Percentiles rank a stretch among this genome's conserved stretches.
Evolutionary conservation across 768 basidiomycete species (phyloP).

Genomic region (Wakefieldia striispora): DNA sequence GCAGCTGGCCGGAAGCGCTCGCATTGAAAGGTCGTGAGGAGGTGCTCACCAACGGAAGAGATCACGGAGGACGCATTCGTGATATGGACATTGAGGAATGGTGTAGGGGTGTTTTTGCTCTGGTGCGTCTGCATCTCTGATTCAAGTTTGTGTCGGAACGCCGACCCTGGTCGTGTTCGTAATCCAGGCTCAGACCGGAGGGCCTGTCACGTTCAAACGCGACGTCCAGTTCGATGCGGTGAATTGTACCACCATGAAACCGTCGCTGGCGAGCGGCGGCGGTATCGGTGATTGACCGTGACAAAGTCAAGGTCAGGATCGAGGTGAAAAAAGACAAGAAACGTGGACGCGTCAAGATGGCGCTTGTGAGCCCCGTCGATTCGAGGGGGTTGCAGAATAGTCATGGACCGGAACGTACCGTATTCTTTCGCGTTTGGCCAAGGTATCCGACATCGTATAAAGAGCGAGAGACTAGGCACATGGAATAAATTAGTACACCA

Average conservation of each 20-base stretch:
- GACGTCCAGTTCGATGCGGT: constrained; percentile 90
- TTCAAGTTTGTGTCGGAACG: no score
- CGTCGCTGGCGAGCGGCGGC: constrained; percentile 38
- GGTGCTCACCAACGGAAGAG: constrained; percentile 36
- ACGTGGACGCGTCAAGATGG: constrained; percentile 86
- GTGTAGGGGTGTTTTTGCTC: constrained; percentile 93
- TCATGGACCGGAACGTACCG: no score
- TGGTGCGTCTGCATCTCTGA: constrained; percentile 55
- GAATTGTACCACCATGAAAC: constrained; percentile 78
- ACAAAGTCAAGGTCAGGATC: constrained; percentile 89
- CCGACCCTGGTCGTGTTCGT: no score
- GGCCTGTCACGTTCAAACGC: constrained; percentile 90
- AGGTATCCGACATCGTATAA: no score
- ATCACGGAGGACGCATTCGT: constrained; percentile 88
- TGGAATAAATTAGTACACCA: constrained; percentile 6
- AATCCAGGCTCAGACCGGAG: constrained; percentile 89
- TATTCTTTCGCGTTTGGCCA: no score
- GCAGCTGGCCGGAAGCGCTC: constrained; percentile 93
- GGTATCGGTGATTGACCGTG: constrained; percentile 78
- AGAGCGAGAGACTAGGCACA: not conserved
- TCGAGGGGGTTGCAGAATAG: constrained; percentile 38
- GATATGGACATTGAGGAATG: constrained; percentile 92
- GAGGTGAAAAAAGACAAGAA: constrained; percentile 94
- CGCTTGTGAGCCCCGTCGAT: constrained; percentile 65
- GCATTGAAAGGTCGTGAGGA: constrained; percentile 72